Evolutionary conservation across 2,329 filamentous ascomycete genomes (phyloP).

Genomic region (Xylariaceae sp.): DNA sequence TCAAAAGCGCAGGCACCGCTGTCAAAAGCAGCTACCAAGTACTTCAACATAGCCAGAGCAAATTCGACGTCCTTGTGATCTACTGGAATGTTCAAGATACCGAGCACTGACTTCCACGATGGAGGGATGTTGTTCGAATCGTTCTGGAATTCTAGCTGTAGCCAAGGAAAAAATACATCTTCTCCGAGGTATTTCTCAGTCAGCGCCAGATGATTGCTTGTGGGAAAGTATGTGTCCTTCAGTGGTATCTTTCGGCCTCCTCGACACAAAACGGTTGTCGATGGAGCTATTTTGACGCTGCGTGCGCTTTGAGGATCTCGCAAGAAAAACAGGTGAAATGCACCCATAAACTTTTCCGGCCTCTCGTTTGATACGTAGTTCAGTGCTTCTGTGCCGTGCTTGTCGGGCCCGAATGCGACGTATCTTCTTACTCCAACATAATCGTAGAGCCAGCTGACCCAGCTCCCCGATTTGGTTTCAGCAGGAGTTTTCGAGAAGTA

Average conservation of each 20-base stretch:
- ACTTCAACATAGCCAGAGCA: slow-evolving; percentile 16
- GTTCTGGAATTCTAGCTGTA: slow-evolving; percentile 4
- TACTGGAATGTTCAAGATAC: neutral
- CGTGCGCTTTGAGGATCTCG: neutral
- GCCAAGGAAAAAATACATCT: slow-evolving; percentile 18
- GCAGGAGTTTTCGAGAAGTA: slow-evolving; percentile 9
- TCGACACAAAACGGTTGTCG: neutral
- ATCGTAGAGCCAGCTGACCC: slow-evolving; percentile 10
- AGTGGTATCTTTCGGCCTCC: slow-evolving; percentile 5
- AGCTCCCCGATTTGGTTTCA: neutral
- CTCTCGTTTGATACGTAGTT: slow-evolving; percentile 12
- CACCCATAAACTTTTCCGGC: slow-evolving; percentile 18
- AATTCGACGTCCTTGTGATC: slow-evolving; percentile 11
- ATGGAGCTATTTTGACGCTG: neutral
- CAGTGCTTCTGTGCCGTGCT: neutral
- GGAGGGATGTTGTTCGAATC: slow-evolving; percentile 1
- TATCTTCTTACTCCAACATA: neutral
- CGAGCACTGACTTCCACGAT: slow-evolving; percentile 8
- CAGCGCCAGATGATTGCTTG: neutral
- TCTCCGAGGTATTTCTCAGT: slow-evolving; percentile 12
- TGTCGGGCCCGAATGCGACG: neutral
- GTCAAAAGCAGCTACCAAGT: neutral
- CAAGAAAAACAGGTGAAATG: slow-evolving; percentile 3
- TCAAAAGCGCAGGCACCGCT: neutral
- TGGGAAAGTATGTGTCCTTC: slow-evolving; percentile 14